phyloP scores from a whole-genome alignment of 495 filamentous ascomycete genomes.

The Thozetella sp. region DNA sequence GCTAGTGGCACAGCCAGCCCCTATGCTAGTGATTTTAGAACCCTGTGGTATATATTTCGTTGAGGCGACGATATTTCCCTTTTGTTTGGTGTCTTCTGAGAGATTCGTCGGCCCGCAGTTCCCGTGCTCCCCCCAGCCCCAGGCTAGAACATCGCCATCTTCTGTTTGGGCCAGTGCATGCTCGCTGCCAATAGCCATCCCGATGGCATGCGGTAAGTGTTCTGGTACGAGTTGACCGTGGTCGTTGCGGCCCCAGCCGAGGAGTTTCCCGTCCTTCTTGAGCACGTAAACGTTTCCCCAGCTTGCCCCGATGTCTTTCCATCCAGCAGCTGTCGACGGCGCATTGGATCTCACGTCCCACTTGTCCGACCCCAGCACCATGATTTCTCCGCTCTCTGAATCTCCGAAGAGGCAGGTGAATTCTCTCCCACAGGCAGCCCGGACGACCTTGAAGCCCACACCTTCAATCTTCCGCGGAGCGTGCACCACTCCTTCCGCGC shows the following conservation, averaged over 20 bases:
- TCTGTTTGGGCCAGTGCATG: conserved; percentile 72
- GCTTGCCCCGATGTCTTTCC: conserved; percentile 68
- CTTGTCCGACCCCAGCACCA: conserved; percentile 71
- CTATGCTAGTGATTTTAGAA: conserved; percentile 55
- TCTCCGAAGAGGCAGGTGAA: conserved; percentile 74
- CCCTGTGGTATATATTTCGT: conserved; percentile 43
- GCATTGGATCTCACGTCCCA: conserved; percentile 56
- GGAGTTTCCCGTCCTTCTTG: conserved; percentile 52
- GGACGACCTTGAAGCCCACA: conserved; percentile 55
- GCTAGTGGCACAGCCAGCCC: conserved; percentile 87
- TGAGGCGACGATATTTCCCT: conserved; percentile 62
- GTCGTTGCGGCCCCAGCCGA: conserved; percentile 79
- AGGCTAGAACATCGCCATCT: conserved; percentile 66
- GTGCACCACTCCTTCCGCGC: conserved; percentile 46
- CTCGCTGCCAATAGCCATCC: conserved; percentile 83
- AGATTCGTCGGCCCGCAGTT: conserved; percentile 81
- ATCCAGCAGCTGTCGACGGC: conserved; percentile 37
- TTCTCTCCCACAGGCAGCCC: conserved; percentile 77
- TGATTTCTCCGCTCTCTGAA: conserved; percentile 51
- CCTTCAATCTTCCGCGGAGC: conserved; percentile 59
- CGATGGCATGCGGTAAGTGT: conserved; percentile 47
- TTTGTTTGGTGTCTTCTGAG: conserved; percentile 62
- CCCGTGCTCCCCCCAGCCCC: conserved; percentile 98
- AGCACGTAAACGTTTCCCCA: conserved; percentile 83
- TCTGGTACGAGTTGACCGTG: conserved; percentile 75